A percentile compares a stretch with the other conserved stretches of the same genome.
phyloP scores from a whole-genome alignment of 768 basidiomycete species.

The Epithele typhae region DNA sequence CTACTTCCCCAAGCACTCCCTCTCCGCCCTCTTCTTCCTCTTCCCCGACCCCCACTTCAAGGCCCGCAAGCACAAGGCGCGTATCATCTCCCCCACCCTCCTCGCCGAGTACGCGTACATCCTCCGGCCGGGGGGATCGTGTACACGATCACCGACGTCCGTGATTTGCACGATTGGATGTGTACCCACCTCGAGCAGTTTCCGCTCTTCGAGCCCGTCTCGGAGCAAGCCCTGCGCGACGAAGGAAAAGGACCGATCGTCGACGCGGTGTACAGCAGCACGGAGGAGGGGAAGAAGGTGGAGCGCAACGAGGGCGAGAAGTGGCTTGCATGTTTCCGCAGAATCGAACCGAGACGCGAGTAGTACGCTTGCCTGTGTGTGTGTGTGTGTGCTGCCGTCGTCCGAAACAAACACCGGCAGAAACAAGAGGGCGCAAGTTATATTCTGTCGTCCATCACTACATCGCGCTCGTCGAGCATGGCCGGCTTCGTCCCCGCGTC shows the following conservation, averaged over 20 bases:
- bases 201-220: conserved; percentile 80
- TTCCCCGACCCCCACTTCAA: conserved; percentile 99
- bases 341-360: conserved; percentile 37
- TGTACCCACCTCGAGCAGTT: conserved; percentile 80
- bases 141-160: conserved; percentile 97
- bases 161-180: conserved; percentile 96
- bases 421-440: too few relatives aligned
- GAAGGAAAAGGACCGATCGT: conserved; percentile 74
- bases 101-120: conserved; percentile 97
- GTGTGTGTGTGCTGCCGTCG: neutral
- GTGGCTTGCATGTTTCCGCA: conserved; percentile 87
- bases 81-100: conserved; percentile 96
- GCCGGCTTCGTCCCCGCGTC: conserved; percentile 37
- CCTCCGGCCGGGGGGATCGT: conserved; percentile 87
- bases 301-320: conserved; percentile 88
- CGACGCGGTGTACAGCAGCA: conserved; percentile 79
- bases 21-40: conserved; percentile 93
- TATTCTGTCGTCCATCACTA: conserved; percentile 19
- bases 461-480: conserved; percentile 19
- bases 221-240: conserved; percentile 68
- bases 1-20: conserved; percentile 87
- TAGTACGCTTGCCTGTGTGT: neutral
- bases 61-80: conserved; percentile 94
- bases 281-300: conserved; percentile 97
- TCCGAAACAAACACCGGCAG: neutral